phyloP scores from a whole-genome alignment of 2,329 filamentous ascomycete genomes.

The Xylariaceae sp. region DNA sequence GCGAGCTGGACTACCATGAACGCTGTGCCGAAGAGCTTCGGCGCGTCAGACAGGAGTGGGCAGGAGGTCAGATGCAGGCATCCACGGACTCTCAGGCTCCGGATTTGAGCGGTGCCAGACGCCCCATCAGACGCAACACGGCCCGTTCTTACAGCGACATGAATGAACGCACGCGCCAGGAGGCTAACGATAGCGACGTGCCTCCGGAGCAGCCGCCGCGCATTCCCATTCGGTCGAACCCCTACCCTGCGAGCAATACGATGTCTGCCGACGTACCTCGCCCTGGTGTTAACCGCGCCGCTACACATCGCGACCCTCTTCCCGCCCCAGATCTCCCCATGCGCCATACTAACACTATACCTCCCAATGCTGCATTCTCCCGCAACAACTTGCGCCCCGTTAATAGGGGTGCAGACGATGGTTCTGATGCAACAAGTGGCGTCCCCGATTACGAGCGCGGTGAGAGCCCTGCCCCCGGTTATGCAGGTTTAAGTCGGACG shows the following conservation, averaged over 20 bases:
- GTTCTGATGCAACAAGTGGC: slow-evolving; percentile 47
- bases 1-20: slow-evolving; percentile 87
- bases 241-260: slow-evolving; percentile 25
- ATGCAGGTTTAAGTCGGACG: slow-evolving; percentile 48
- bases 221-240: slow-evolving; percentile 41
- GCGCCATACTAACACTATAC: slow-evolving; percentile 24
- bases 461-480: slow-evolving; percentile 52
- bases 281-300: slow-evolving; percentile 28
- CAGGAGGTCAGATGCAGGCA: slow-evolving; percentile 24
- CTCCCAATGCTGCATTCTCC: slow-evolving; percentile 34
- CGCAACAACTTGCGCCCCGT: slow-evolving; percentile 44
- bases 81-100: slow-evolving; percentile 23
- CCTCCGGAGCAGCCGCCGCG: slow-evolving; percentile 37
- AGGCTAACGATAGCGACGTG: slow-evolving; percentile 33
- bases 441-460: slow-evolving; percentile 49
- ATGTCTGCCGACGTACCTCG: slow-evolving; percentile 28
- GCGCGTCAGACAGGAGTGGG: slow-evolving; percentile 46
- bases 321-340: slow-evolving; percentile 23
- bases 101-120: slow-evolving; percentile 25
- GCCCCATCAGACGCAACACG: slow-evolving; percentile 42
- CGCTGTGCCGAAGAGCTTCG: slow-evolving; percentile 78
- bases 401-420: slow-evolving; percentile 43
- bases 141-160: slow-evolving; percentile 40
- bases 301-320: slow-evolving; percentile 31
- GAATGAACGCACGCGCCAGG: slow-evolving; percentile 32